Evolutionary conservation across 352 stramenopile species (phyloP).

Genomic region (Globisporangium irregulare): DNA sequence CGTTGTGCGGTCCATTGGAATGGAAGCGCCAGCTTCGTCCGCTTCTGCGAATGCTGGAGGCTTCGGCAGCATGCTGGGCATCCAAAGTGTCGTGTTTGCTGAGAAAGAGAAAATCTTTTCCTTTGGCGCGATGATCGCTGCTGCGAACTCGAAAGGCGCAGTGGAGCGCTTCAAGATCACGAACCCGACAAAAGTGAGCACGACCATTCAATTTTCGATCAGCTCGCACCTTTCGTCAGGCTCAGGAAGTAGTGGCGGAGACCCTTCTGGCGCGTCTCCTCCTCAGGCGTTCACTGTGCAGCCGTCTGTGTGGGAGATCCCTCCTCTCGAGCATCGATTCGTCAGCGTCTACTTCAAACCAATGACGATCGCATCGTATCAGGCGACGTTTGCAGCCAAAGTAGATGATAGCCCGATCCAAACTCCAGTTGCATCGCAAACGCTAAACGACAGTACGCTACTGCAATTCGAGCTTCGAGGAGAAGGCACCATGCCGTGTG

Average conservation of each 20-base stretch:
- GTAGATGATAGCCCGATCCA: slow-evolving; percentile 74
- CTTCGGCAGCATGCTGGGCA: slow-evolving; percentile 17
- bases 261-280: background rate
- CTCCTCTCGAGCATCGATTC: slow-evolving; percentile 92
- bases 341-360: slow-evolving; percentile 94
- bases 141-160: slow-evolving; percentile 62
- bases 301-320: slow-evolving; percentile 90
- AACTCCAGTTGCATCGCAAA: slow-evolving; percentile 6
- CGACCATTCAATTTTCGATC: slow-evolving; percentile 85
- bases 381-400: slow-evolving; percentile 71
- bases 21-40: slow-evolving; percentile 20
- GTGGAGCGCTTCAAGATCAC: slow-evolving; percentile 94
- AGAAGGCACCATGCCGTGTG: slow-evolving; percentile 91
- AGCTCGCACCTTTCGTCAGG: slow-evolving; percentile 6
- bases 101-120: slow-evolving; percentile 86
- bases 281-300: slow-evolving; percentile 85
- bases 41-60: background rate
- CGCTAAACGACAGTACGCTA: slow-evolving; percentile 17
- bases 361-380: slow-evolving; percentile 81
- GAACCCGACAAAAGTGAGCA: slow-evolving; percentile 94
- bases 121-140: slow-evolving; percentile 83
- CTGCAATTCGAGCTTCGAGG: slow-evolving; percentile 90
- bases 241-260: background rate
- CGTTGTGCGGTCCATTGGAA: slow-evolving; percentile 77
- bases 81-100: slow-evolving; percentile 76